Percentiles rank a stretch among this genome's conserved stretches.
Evolutionary conservation across 1,139 yeast species (phyloP).

Genomic region (Debaryomycetaceae sp.): DNA sequence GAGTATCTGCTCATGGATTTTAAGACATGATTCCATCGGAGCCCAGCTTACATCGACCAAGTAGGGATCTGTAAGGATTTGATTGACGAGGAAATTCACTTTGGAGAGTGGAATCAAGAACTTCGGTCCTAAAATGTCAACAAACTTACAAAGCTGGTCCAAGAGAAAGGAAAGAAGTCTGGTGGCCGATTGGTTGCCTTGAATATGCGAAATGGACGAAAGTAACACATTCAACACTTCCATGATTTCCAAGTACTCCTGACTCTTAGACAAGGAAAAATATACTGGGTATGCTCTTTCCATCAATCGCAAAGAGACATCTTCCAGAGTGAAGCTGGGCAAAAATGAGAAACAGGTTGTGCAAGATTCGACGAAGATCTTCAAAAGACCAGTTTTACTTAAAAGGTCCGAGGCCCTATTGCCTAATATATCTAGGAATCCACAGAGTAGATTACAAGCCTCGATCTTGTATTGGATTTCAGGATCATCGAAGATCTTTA

Average conservation of each 20-base stretch:
- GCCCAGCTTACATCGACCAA: constrained; percentile 12
- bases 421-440: constrained; percentile 19
- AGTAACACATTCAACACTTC: constrained; percentile 21
- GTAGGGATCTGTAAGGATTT: constrained; percentile 27
- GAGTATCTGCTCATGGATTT: constrained; percentile 17
- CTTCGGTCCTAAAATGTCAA: constrained; percentile 12
- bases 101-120: constrained; percentile 28
- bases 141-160: constrained; percentile 11
- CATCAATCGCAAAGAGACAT: constrained; percentile 20
- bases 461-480: constrained; percentile 42
- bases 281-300: constrained; percentile 22
- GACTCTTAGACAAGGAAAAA: constrained; percentile 10
- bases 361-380: constrained; percentile 40
- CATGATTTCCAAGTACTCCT: constrained; percentile 9
- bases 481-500: constrained; percentile 51
- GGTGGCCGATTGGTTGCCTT: constrained; percentile 11
- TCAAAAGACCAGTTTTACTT: constrained; percentile 37
- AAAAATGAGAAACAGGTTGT: constrained; percentile 40
- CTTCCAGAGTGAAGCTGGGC: constrained; percentile 42
- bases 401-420: constrained; percentile 13
- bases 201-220: constrained; percentile 19
- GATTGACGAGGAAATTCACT: constrained; percentile 26
- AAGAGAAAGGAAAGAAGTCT: constrained; percentile 12
- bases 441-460: constrained; percentile 35
- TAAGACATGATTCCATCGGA: constrained; percentile 13